Conservation (phyloP, 345 rosid genomes). For the Ceriops zippeliana region DNA sequence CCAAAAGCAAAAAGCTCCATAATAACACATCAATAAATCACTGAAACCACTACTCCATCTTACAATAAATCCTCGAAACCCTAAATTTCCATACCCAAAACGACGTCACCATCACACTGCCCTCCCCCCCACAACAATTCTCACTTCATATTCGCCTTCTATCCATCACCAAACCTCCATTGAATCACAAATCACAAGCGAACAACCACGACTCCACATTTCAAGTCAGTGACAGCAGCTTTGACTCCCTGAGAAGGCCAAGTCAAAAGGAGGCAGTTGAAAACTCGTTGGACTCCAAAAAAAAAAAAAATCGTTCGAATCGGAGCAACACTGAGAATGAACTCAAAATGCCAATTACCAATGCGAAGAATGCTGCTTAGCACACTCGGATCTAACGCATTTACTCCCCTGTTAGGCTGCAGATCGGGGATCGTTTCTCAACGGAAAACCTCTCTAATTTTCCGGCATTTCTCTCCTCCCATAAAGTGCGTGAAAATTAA, state of each 20-base stretch:
- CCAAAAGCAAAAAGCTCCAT: constrained; percentile 8
- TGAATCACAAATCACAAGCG: constrained; percentile 10
- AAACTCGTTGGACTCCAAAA: not conserved
- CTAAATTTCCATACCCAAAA: constrained; percentile 25
- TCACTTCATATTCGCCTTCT: constrained; percentile 16
- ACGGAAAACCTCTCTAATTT: too few relatives aligned
- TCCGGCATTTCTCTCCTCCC: constrained; percentile 18
- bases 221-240: constrained; percentile 5
- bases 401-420: constrained; percentile 14
- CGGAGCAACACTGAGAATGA: constrained; percentile 2
- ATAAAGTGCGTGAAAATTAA: constrained; percentile 22
- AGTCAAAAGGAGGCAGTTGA: too few relatives aligned
- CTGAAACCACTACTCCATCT: constrained; percentile 3
- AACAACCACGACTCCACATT: constrained; percentile 6
- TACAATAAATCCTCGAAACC: constrained; percentile 27
- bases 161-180: not conserved
- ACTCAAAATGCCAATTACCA: constrained; percentile 22
- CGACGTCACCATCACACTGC: constrained; percentile 12
- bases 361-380: constrained; percentile 23
- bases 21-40: constrained; percentile 10
- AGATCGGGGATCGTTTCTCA: constrained; percentile 36
- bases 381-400: constrained; percentile 43
- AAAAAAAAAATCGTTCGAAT: not conserved
- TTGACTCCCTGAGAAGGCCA: not conserved
- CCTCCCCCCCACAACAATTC: constrained; percentile 7